phyloP scores from a whole-genome alignment of 116 monocot species.

The Papilionanthe hybrid region DNA sequence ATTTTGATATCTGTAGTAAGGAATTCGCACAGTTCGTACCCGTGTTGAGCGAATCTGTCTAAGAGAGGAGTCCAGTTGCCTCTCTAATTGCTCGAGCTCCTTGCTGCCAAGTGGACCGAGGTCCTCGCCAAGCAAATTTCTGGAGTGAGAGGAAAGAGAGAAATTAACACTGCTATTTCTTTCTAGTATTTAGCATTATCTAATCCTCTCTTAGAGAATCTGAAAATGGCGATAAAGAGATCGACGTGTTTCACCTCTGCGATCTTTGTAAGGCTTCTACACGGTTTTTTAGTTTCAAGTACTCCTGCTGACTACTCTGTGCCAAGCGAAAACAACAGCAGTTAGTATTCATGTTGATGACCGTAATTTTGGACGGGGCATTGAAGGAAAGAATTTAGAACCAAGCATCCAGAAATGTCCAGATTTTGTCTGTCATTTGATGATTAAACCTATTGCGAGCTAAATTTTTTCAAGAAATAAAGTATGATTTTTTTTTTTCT shows the following conservation, averaged over 20 bases:
- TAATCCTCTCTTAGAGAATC: neutral
- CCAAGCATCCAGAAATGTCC: no score
- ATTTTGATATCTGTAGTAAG: neutral
- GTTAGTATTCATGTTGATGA: neutral
- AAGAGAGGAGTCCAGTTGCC: constrained; percentile 66
- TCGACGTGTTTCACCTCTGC: constrained; percentile 36
- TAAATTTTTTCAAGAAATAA: no score
- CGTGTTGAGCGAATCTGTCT: constrained; percentile 77
- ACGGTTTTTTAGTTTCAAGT: constrained; percentile 72
- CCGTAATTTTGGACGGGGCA: neutral
- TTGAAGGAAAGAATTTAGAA: no score
- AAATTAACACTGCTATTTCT: neutral
- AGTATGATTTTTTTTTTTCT: no score
- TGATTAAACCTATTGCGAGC: no score
- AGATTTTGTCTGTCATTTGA: no score
- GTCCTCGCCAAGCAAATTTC: constrained; percentile 84
- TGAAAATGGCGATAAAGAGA: neutral
- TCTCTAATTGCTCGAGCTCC: constrained; percentile 73
- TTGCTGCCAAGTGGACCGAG: constrained; percentile 50
- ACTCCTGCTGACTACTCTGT: constrained; percentile 81
- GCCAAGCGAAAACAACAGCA: neutral
- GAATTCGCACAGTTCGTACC: constrained; percentile 19
- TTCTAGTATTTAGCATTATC: no score
- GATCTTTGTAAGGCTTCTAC: constrained; percentile 59
- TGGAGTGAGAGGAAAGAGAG: constrained; percentile 10